Evolutionary conservation across 768 basidiomycete species (phyloP).

Genomic region (Lentinula sp.): DNA sequence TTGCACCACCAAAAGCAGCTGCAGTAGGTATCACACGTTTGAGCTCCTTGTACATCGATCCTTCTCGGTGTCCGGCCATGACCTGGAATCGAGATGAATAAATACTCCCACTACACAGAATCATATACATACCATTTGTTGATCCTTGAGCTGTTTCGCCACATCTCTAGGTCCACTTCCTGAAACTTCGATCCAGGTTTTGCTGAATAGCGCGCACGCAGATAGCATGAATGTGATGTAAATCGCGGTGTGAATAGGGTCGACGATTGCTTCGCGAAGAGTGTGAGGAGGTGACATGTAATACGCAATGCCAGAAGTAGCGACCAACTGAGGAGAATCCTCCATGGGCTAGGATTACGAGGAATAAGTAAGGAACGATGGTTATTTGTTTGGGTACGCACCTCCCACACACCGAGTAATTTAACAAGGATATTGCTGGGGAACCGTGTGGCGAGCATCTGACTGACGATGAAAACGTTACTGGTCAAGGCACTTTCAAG

Average conservation of each 20-base stretch:
- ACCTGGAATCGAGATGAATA: background rate
- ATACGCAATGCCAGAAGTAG: conserved; percentile 88
- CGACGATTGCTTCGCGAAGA: conserved; percentile 76
- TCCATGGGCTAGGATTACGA: conserved; percentile 66
- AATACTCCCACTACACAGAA: background rate
- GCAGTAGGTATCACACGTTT: conserved; percentile 98
- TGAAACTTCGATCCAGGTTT: conserved; percentile 99
- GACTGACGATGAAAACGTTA: conserved; percentile 93
- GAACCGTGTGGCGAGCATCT: conserved; percentile 92
- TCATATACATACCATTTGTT: conserved; percentile 71
- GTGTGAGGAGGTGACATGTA: conserved; percentile 99
- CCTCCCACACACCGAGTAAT: conserved; percentile 98
- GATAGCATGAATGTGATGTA: conserved; percentile 91
- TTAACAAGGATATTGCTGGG: conserved; percentile 86
- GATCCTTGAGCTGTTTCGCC: conserved; percentile 97
- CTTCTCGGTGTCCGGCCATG: conserved; percentile 84
- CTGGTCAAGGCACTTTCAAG: conserved; percentile 88
- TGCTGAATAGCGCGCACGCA: conserved; percentile 95
- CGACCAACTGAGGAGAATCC: conserved; percentile 87
- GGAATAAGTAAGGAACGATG: background rate
- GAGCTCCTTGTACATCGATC: conserved; percentile 98
- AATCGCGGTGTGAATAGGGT: conserved; percentile 89
- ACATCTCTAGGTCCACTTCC: conserved; percentile 94
- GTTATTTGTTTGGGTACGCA: conserved; percentile 24
- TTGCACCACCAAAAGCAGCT: conserved; percentile 96